These are phyloP conservation scores for Arabis hirsuta DNA, from an alignment of 345 rosid species.

Conservation along the genomic window DNA sequence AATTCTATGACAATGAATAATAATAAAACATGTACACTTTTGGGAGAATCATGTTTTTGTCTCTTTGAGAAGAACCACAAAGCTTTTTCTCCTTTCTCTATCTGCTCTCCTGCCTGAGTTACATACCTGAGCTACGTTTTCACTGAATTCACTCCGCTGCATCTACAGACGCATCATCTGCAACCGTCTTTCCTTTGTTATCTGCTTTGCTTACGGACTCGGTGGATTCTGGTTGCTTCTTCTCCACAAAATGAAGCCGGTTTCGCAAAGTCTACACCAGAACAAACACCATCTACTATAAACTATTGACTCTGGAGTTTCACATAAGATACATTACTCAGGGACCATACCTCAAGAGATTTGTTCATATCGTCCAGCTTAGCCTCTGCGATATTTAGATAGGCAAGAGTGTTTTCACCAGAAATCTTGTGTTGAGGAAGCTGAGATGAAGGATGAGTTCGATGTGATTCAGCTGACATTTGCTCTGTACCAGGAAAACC, in stretches of 20 bases:
- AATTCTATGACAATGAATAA: conserved; percentile 24
- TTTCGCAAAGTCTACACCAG: conserved; percentile 38
- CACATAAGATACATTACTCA: conserved; percentile 6
- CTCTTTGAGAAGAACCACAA: conserved; percentile 14
- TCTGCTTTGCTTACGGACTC: conserved; percentile 21
- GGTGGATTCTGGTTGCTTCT: conserved; percentile 25
- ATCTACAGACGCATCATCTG: conserved; percentile 23
- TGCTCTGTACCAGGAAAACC: conserved; percentile 31
- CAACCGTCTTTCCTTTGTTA: conserved; percentile 37
- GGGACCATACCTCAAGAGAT: conserved; percentile 62
- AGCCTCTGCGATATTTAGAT: conserved; percentile 37
- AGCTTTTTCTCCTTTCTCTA: conserved; percentile 9
- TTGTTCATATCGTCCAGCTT: conserved; percentile 65
- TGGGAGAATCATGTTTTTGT: conserved; percentile 3
- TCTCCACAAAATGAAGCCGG: conserved; percentile 37
- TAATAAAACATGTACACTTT: conserved; percentile 32
- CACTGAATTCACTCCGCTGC: conserved; percentile 14
- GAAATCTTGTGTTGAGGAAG: conserved; percentile 27
- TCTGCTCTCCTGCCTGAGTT: conserved; percentile 15
- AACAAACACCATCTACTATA: conserved; percentile 3
- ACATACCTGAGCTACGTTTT: not conserved
- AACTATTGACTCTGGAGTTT: conserved; percentile 5
- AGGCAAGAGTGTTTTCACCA: conserved; percentile 27
- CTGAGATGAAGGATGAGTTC: conserved; percentile 18
- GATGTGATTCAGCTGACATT: conserved; percentile 14